These are phyloP conservation scores for Camillea tinctor DNA, from an alignment of 2,329 filamentous ascomycete species.

Conservation along the genomic window DNA sequence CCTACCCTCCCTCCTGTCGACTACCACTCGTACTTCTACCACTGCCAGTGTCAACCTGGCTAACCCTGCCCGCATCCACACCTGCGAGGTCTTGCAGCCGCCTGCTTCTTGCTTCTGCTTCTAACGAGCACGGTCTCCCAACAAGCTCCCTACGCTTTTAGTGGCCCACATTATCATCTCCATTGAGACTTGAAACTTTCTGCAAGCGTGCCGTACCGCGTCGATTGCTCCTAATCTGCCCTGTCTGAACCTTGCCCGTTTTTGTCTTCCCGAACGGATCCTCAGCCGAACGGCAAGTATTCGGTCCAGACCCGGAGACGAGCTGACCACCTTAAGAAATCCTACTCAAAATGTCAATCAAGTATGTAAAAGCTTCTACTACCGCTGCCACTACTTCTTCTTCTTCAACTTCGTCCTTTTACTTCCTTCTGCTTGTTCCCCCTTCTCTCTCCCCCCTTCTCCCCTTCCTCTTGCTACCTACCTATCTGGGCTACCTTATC, in stretches of 20 bases:
- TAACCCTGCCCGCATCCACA: constrained; percentile 16
- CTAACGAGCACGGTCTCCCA: constrained; percentile 25
- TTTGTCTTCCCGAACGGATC: constrained; percentile 35
- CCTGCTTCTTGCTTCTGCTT: constrained; percentile 24
- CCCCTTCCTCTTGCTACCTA: not conserved
- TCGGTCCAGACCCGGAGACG: constrained; percentile 32
- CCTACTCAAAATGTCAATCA: constrained; percentile 41
- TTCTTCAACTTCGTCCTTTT: constrained; percentile 16
- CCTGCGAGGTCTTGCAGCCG: constrained; percentile 26
- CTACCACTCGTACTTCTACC: not conserved
- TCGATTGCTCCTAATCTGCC: constrained; percentile 27
- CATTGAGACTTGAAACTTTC: constrained; percentile 28
- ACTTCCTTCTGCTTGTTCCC: constrained; percentile 1
- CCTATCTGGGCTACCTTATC: no score
- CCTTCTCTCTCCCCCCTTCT: constrained; percentile 6
- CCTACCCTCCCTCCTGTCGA: no score
- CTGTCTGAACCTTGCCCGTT: constrained; percentile 29
- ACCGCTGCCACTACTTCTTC: constrained; percentile 1
- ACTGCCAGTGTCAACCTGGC: not conserved
- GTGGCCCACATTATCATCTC: constrained; percentile 33
- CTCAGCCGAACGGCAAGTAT: constrained; percentile 24
- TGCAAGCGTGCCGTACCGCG: constrained; percentile 37
- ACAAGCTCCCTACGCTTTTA: constrained; percentile 27
- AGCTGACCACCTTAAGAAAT: constrained; percentile 31
- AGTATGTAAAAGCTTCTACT: constrained; percentile 26